phyloP scores from a whole-genome alignment of 371 early-diverging fungal species.

The Dinochytrium kinnereticum region DNA sequence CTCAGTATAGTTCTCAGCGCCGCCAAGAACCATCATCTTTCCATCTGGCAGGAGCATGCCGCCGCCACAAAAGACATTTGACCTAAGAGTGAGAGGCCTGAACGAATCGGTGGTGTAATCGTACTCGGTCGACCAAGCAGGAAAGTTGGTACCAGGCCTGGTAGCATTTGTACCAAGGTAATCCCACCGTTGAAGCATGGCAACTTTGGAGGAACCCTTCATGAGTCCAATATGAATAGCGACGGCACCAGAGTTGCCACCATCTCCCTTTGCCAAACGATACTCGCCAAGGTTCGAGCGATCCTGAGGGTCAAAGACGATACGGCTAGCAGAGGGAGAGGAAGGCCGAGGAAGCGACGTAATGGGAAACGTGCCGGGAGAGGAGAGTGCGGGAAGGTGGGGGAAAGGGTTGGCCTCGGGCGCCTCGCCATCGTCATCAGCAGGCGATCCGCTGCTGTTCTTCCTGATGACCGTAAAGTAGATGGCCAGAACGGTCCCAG shows the following conservation, averaged over 20 bases:
- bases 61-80: conserved; percentile 22
- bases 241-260: conserved; percentile 18
- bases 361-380: neutral
- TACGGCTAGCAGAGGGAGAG: neutral
- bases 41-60: conserved; percentile 19
- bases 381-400: neutral
- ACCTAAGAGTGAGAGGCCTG: conserved; percentile 9
- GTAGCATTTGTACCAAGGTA: conserved; percentile 15
- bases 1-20: conserved; percentile 17
- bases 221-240: conserved; percentile 17
- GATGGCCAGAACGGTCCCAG: neutral
- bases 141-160: neutral
- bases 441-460: neutral
- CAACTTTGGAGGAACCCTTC: conserved; percentile 18
- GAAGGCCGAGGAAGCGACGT: neutral
- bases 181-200: conserved; percentile 24
- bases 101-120: conserved; percentile 25
- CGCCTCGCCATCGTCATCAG: neutral
- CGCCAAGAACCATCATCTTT: conserved; percentile 15
- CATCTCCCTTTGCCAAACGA: neutral
- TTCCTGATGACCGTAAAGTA: neutral
- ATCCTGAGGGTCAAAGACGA: neutral
- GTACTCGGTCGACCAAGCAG: conserved; percentile 22
- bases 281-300: conserved; percentile 4
- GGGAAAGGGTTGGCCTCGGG: neutral